phyloP scores from a whole-genome alignment of 2,329 filamentous ascomycete genomes.

The Daldinia eschscholtzii region DNA sequence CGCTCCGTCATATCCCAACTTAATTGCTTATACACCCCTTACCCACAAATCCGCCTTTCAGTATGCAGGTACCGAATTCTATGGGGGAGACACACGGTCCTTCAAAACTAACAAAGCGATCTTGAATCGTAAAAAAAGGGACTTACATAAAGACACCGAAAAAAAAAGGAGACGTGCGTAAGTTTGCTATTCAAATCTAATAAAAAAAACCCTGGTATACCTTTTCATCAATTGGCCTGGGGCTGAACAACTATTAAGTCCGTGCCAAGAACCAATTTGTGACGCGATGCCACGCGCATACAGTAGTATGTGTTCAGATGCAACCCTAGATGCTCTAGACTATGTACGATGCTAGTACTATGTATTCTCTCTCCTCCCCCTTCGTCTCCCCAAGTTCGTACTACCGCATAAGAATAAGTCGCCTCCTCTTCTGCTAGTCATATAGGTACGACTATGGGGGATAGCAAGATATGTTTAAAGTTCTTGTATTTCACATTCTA shows the following conservation, averaged over 20 bases:
- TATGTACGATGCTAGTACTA: neutral
- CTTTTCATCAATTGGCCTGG: constrained; percentile 19
- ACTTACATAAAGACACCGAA: neutral
- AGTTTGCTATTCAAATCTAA: constrained; percentile 15
- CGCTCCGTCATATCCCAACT: constrained; percentile 13
- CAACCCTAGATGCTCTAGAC: constrained; percentile 40
- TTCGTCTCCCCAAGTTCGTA: constrained; percentile 15
- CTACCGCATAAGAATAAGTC: constrained; percentile 9
- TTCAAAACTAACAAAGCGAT: constrained; percentile 4
- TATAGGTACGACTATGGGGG: neutral
- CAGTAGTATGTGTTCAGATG: constrained; percentile 40
- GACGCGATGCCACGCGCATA: constrained; percentile 42
- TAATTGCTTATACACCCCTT: constrained; percentile 26
- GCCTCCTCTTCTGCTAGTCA: neutral
- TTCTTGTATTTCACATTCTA: neutral
- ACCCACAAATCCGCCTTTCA: constrained; percentile 23
- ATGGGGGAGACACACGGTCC: constrained; percentile 20
- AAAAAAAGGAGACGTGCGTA: constrained; percentile 10
- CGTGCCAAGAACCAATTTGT: constrained; percentile 41
- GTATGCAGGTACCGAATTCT: constrained; percentile 39
- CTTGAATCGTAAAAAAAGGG: constrained; percentile 12
- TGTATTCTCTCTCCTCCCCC: constrained; percentile 12
- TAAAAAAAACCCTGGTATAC: constrained; percentile 23
- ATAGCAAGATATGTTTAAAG: neutral
- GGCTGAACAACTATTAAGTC: constrained; percentile 32